A percentile compares a stretch with the other conserved stretches of the same genome.
Evolutionary conservation across 495 filamentous ascomycete species (phyloP).

Genomic region (Oleoguttula mirabilis): DNA sequence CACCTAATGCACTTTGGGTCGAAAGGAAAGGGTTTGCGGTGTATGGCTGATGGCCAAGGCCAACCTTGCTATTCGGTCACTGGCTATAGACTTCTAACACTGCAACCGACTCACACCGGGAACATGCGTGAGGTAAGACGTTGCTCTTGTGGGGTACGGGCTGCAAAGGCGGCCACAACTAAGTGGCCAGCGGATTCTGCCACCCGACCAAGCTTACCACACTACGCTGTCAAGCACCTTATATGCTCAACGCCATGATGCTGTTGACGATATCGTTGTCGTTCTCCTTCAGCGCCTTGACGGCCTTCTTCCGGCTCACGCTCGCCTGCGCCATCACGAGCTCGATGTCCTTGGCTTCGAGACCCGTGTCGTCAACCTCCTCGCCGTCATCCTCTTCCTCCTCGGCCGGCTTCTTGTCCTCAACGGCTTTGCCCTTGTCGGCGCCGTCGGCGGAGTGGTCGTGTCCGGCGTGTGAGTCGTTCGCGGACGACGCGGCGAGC

Average conservation of each 20-base stretch:
- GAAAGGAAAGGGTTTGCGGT: too few relatives aligned
- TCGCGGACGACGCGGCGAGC: conserved; percentile 55
- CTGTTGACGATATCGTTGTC: conserved; percentile 99
- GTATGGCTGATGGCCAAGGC: too few relatives aligned
- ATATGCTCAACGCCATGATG: conserved; percentile 99
- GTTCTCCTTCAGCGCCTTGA: conserved; percentile 97
- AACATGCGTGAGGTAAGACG: too few relatives aligned
- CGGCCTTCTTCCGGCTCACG: conserved; percentile 92
- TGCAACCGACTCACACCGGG: too few relatives aligned
- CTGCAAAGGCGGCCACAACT: too few relatives aligned
- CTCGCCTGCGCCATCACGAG: conserved; percentile 96
- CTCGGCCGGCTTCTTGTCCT: conserved; percentile 69
- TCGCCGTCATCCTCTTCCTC: conserved; percentile 89
- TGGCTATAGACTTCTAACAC: too few relatives aligned
- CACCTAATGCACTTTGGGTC: too few relatives aligned
- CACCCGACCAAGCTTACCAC: too few relatives aligned
- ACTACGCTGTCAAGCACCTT: too few relatives aligned
- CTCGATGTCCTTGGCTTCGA: conserved; percentile 98
- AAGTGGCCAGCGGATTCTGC: too few relatives aligned
- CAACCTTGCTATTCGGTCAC: too few relatives aligned
- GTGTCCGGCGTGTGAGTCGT: conserved; percentile 40
- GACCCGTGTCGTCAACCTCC: conserved; percentile 82
- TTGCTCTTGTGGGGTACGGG: too few relatives aligned
- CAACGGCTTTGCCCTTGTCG: conserved; percentile 63
- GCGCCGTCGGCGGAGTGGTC: conserved; percentile 33